These are phyloP conservation scores for Curvularia lunata DNA, from an alignment of 2,329 filamentous ascomycete species.

Conservation along the genomic window DNA sequence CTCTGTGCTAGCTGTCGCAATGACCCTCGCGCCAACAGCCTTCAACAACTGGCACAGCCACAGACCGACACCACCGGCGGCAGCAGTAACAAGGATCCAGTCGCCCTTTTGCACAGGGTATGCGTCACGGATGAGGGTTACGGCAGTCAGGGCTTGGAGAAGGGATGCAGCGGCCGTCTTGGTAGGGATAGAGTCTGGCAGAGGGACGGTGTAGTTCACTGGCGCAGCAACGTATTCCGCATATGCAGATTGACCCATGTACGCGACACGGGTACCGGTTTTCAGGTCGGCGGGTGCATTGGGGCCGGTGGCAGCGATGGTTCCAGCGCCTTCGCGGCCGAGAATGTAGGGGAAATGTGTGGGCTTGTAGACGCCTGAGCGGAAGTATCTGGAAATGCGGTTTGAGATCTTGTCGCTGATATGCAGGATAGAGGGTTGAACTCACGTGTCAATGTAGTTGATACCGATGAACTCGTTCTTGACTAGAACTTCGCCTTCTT, in stretches of 20 bases:
- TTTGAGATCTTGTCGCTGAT: neutral
- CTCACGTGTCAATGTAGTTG: slow-evolving; percentile 85
- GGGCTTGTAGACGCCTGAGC: slow-evolving; percentile 77
- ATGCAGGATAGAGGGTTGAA: neutral
- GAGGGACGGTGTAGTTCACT: slow-evolving; percentile 62
- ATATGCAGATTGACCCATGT: slow-evolving; percentile 64
- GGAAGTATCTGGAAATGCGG: slow-evolving; percentile 70
- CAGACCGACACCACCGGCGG: slow-evolving; percentile 76
- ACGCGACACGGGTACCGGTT: slow-evolving; percentile 74
- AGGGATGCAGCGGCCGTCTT: slow-evolving; percentile 71
- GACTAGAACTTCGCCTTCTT: slow-evolving; percentile 76
- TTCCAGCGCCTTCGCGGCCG: slow-evolving; percentile 79
- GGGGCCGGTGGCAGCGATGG: slow-evolving; percentile 66
- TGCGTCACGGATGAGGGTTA: slow-evolving; percentile 78
- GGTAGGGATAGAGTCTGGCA: slow-evolving; percentile 68
- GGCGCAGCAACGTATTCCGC: slow-evolving; percentile 65
- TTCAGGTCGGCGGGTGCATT: slow-evolving; percentile 62
- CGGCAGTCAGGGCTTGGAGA: slow-evolving; percentile 83
- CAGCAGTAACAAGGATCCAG: slow-evolving; percentile 84
- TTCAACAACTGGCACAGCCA: slow-evolving; percentile 77
- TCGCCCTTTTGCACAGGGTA: slow-evolving; percentile 74
- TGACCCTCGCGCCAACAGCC: slow-evolving; percentile 74
- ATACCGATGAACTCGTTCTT: slow-evolving; percentile 81
- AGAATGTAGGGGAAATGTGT: slow-evolving; percentile 74
- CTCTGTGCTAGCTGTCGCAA: slow-evolving; percentile 76